A percentile compares a stretch with the other conserved stretches of the same genome.
phyloP scores from a whole-genome alignment of 805 yeast genomes.

The Candida yuanshanica region DNA sequence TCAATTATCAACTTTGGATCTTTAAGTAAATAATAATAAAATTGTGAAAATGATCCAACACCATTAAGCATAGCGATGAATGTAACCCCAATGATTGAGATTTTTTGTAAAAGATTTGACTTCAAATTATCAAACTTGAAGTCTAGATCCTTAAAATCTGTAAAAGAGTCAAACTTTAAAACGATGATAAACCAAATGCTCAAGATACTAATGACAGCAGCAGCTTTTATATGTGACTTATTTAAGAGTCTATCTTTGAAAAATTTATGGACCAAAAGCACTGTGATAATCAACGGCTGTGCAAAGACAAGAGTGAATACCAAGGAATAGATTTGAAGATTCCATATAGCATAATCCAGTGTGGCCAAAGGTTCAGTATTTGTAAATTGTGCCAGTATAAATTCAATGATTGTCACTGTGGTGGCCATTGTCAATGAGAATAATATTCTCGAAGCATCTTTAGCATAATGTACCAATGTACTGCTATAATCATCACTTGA shows the following conservation, averaged over 20 bases:
- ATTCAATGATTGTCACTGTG: conserved; percentile 18
- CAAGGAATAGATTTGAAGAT: conserved; percentile 3
- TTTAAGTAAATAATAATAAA: conserved; percentile 20
- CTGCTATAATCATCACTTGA: conserved; percentile 2
- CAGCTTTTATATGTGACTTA: conserved; percentile 6
- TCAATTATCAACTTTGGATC: conserved; percentile 3
- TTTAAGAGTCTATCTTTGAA: conserved; percentile 9
- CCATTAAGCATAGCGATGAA: conserved; percentile 23
- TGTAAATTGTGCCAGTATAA: conserved; percentile 19
- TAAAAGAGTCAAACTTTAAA: conserved; percentile 14
- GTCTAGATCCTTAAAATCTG: conserved; percentile 14
- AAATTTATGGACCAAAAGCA: conserved; percentile 17
- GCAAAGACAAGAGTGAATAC: conserved; percentile 12
- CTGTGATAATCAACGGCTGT: conserved; percentile 16
- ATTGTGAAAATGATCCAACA: conserved; percentile 23
- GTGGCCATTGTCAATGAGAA: conserved; percentile 17
- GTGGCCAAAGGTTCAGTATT: conserved; percentile 1
- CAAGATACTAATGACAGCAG: conserved; percentile 2
- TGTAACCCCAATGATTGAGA: conserved; percentile 23
- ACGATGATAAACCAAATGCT: conserved; percentile 17
- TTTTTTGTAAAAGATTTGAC: conserved; percentile 14
- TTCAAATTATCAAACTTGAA: conserved; percentile 8
- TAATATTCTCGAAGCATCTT: conserved; percentile 11
- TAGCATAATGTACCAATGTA: conserved; percentile 3
- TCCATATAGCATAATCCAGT: conserved; percentile 8